Percentiles rank a stretch among this genome's conserved stretches.
These are phyloP conservation scores for Nitzschia inconspicua DNA, from an alignment of 108 stramenopile genomes.

Conservation along the genomic window DNA sequence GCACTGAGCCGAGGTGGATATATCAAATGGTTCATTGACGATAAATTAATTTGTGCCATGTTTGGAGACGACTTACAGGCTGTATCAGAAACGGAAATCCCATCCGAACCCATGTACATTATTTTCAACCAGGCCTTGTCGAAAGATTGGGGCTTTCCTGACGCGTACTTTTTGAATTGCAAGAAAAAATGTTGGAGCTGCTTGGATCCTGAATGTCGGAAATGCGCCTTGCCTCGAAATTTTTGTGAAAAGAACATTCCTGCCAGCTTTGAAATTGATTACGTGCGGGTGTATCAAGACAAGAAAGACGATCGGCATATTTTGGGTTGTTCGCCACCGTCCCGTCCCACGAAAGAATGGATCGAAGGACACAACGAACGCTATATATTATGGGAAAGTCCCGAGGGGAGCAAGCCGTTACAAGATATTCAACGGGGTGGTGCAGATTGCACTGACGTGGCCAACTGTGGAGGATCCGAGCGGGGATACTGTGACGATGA, in stretches of 20 bases:
- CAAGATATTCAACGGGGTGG: constrained; percentile 52
- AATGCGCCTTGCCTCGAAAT: constrained; percentile 72
- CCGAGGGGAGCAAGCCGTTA: constrained; percentile 51
- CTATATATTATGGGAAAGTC: constrained; percentile 65
- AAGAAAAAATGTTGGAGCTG: constrained; percentile 73
- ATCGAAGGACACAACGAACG: constrained; percentile 72
- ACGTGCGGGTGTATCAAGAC: constrained; percentile 82
- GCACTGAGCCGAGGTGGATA: constrained; percentile 57
- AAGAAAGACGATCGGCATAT: constrained; percentile 55
- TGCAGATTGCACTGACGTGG: constrained; percentile 31
- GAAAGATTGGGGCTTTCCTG: constrained; percentile 75
- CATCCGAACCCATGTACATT: constrained; percentile 83
- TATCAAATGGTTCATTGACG: constrained; percentile 74
- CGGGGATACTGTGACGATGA: neutral
- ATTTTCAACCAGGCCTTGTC: constrained; percentile 81
- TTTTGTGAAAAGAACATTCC: constrained; percentile 86
- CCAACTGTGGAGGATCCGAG: constrained; percentile 48
- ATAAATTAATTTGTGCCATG: constrained; percentile 51
- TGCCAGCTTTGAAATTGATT: constrained; percentile 76
- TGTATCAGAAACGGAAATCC: constrained; percentile 64
- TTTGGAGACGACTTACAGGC: constrained; percentile 38
- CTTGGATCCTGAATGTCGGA: constrained; percentile 72
- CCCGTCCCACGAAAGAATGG: constrained; percentile 65
- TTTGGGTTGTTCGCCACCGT: constrained; percentile 71
- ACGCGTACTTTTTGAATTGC: constrained; percentile 68